phyloP scores from a whole-genome alignment of 2,329 filamentous ascomycete species.

The Alternaria brassicae region DNA sequence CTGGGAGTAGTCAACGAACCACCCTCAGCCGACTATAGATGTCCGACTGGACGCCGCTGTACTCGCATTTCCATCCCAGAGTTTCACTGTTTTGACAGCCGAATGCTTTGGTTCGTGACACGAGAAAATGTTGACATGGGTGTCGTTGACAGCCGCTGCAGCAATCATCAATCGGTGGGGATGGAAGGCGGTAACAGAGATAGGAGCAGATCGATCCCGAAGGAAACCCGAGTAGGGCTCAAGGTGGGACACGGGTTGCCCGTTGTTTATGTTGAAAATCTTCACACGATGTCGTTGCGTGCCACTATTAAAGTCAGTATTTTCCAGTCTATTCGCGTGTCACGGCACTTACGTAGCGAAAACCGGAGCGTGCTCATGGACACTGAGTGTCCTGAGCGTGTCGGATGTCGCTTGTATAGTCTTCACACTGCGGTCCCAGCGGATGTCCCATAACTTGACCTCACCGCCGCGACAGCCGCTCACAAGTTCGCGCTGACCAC shows the following conservation, averaged over 20 bases:
- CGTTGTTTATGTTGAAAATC: constrained; percentile 84
- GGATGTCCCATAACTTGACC: constrained; percentile 94
- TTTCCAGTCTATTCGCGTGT: constrained; percentile 65
- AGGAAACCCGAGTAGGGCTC: constrained; percentile 92
- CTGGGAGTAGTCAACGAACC: neutral
- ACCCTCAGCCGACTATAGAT: constrained; percentile 23
- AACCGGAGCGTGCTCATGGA: constrained; percentile 95
- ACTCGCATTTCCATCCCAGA: constrained; percentile 42
- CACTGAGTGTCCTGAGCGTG: constrained; percentile 82
- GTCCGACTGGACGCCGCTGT: constrained; percentile 26
- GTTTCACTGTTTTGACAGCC: constrained; percentile 38
- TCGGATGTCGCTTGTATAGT: constrained; percentile 77
- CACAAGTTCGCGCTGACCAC: constrained; percentile 88
- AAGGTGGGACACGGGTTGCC: constrained; percentile 77
- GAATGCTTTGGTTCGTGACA: constrained; percentile 40
- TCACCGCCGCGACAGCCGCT: constrained; percentile 92
- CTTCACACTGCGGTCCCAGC: constrained; percentile 79
- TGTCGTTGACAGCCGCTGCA: constrained; percentile 83
- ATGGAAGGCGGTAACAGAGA: constrained; percentile 91
- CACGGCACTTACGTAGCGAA: constrained; percentile 67
- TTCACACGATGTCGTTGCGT: constrained; percentile 88
- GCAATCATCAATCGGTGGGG: constrained; percentile 92
- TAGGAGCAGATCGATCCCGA: constrained; percentile 79
- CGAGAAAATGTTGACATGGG: constrained; percentile 88
- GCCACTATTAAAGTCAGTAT: constrained; percentile 64